These are phyloP conservation scores for Protea cynaroides DNA, from an alignment of 164 flowering plant genomes.

Conservation along the genomic window DNA sequence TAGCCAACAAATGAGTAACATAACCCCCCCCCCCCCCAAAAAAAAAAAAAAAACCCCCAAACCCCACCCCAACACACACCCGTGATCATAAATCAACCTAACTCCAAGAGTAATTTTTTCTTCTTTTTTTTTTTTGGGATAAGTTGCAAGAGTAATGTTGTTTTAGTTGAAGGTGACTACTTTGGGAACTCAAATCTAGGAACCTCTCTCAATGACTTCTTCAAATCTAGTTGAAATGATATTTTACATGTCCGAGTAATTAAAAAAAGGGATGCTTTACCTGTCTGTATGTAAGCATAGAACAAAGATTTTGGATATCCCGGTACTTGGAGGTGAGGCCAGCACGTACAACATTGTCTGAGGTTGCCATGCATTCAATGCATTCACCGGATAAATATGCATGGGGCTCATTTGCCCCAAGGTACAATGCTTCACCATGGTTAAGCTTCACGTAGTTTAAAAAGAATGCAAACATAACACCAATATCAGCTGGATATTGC, in stretches of 20 bases:
- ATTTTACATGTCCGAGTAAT: no score
- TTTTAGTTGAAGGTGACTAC: neutral
- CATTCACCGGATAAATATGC: conserved; percentile 43
- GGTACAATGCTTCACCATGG: conserved; percentile 82
- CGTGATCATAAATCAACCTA: no score
- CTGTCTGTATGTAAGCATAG: conserved; percentile 93
- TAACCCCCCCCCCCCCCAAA: neutral
- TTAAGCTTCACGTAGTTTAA: conserved; percentile 71
- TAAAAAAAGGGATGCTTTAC: conserved; percentile 23
- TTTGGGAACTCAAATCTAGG: no score
- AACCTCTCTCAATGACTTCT: no score
- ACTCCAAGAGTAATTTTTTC: no score
- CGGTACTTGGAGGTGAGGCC: conserved; percentile 88
- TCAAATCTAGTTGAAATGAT: no score
- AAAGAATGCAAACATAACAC: conserved; percentile 76
- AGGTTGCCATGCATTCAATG: no score
- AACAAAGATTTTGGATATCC: conserved; percentile 74
- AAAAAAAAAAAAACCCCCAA: no score
- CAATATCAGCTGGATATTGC: conserved; percentile 84
- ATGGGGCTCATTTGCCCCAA: conserved; percentile 92
- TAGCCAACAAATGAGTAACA: neutral
- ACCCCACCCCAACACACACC: no score
- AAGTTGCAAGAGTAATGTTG: no score
- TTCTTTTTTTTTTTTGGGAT: no score
- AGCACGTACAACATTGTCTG: conserved; percentile 13